Base-by-base conservation (phyloP, 2,329 filamentous ascomycete genomes). In the Teratosphaeria viscida region DNA sequence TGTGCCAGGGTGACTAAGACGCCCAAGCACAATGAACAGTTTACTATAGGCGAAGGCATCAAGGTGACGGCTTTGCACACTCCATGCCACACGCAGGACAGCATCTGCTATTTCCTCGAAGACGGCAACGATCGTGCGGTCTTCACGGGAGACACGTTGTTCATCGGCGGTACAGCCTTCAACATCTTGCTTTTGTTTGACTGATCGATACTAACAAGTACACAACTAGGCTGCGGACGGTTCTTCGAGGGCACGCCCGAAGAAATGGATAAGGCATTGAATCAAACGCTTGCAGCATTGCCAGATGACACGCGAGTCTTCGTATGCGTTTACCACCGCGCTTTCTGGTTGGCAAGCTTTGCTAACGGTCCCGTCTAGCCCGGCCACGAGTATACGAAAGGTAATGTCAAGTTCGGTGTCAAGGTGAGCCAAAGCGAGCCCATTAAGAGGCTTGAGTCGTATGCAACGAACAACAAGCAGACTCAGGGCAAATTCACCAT, bases 401-500 rank as follows among this genome's bases (percentile, higher is more conserved):
- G 87, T 57, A 99, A 99, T 70, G 90, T 94, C 69, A 90, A 90
- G 72, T 99, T 99, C 71, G 86, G 85, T 55, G 77, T 88, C 61
- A 87, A 86, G 2, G 87, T 97, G 16, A 78, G 87, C 59, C 85
- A 89, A 68, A 88, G 34, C 23, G 85, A 89, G 55, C 80, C 89
- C 0, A 84, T 96, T 63, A 85, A 88, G 79, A 88, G 86, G 67
- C 80, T 99, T 35, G 79, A 89, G 65, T 79, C 81, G 0, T 96
- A 90, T 72, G 88, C 90, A 1, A 84, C 89, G 58, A 80, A 82
- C 61, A 92, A 96, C 74, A 79, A 86, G 75, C 83, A 96, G 77
- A 97, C 94, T 1, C 92, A 96, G 73, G 94, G 94, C 54, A 89
- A 91, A 71, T 97, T 96, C 68, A 99, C 92, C 0, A 97, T 99